phyloP scores from a whole-genome alignment of 164 flowering plant species.

The Warburgia ugandensis region DNA sequence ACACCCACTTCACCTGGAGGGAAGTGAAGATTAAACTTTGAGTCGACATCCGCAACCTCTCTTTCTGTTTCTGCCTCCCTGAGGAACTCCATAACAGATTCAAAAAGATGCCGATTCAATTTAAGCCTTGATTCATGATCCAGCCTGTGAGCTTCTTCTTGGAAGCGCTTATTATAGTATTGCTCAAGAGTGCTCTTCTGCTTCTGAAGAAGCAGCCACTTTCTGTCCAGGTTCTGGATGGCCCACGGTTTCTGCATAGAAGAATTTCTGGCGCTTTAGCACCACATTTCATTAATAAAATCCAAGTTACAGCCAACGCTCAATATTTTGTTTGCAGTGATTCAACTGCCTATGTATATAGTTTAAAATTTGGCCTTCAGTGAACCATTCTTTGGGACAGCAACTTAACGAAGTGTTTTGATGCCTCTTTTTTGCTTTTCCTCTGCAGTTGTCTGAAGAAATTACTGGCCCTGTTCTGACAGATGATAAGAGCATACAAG shows the following conservation, averaged over 20 bases:
- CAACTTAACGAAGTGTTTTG: too few relatives aligned
- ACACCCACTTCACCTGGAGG: conserved; percentile 80
- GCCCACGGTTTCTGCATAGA: conserved; percentile 75
- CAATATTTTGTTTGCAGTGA: too few relatives aligned
- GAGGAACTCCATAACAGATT: conserved; percentile 55
- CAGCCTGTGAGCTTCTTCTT: conserved; percentile 65
- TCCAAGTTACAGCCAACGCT: too few relatives aligned
- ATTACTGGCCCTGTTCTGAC: conserved; percentile 60
- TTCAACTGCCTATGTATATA: too few relatives aligned
- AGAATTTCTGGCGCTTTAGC: not conserved
- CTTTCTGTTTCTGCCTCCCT: conserved; percentile 75
- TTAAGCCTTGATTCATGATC: conserved; percentile 64
- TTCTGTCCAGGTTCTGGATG: conserved; percentile 72
- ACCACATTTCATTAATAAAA: not conserved
- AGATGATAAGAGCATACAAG: conserved; percentile 44
- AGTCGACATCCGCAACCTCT: conserved; percentile 94
- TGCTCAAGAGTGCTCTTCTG: conserved; percentile 65
- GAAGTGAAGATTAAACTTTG: conserved; percentile 85
- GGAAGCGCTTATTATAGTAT: conserved; percentile 66
- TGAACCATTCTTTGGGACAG: too few relatives aligned
- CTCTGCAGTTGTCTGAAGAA: conserved; percentile 64
- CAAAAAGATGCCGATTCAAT: conserved; percentile 59
- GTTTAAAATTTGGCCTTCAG: too few relatives aligned
- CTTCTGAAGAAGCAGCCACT: conserved; percentile 90
- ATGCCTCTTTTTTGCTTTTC: too few relatives aligned